Percentiles rank a stretch among this genome's conserved stretches.
Conservation (phyloP, 352 stramenopile species). For the Pythium guiyangense region DNA sequence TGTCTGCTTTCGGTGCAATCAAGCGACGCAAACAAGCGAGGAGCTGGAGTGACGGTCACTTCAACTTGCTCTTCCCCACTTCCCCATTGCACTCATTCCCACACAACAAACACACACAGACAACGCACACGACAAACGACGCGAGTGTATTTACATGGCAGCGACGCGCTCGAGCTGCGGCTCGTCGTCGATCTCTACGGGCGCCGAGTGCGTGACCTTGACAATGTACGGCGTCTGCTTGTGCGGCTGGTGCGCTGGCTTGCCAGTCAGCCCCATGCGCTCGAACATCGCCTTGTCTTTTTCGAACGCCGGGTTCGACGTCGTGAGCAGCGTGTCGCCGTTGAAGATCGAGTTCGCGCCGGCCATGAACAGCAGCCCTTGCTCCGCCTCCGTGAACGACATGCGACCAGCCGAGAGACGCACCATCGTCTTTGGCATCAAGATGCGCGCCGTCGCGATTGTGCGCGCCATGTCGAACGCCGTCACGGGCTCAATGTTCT, state of each 20-base stretch:
- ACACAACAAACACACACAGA: too few relatives aligned
- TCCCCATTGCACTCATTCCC: too few relatives aligned
- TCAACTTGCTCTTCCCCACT: neutral
- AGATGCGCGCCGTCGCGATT: conserved; percentile 95
- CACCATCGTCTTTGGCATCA: conserved; percentile 98
- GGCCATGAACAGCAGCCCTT: conserved; percentile 96
- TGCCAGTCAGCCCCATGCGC: conserved; percentile 93
- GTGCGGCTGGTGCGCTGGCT: conserved; percentile 92
- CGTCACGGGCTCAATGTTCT: conserved; percentile 84
- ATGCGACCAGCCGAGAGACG: conserved; percentile 95
- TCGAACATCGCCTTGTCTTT: conserved; percentile 93
- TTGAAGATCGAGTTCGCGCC: conserved; percentile 99
- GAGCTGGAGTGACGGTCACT: neutral
- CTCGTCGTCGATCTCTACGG: conserved; percentile 6
- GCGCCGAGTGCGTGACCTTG: conserved; percentile 69
- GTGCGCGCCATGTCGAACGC: conserved; percentile 97
- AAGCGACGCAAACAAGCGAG: neutral
- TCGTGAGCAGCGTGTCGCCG: conserved; percentile 97
- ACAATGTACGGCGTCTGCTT: conserved; percentile 79
- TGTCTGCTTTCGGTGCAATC: neutral
- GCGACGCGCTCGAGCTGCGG: conserved; percentile 16
- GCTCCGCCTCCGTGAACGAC: conserved; percentile 95
- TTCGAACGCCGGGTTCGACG: conserved; percentile 95
- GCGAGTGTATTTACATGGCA: conserved; percentile 19
- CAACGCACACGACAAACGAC: neutral